These are phyloP conservation scores for Nigrospora oryzae DNA, from an alignment of 2,329 filamentous ascomycete genomes.

Conservation along the genomic window DNA sequence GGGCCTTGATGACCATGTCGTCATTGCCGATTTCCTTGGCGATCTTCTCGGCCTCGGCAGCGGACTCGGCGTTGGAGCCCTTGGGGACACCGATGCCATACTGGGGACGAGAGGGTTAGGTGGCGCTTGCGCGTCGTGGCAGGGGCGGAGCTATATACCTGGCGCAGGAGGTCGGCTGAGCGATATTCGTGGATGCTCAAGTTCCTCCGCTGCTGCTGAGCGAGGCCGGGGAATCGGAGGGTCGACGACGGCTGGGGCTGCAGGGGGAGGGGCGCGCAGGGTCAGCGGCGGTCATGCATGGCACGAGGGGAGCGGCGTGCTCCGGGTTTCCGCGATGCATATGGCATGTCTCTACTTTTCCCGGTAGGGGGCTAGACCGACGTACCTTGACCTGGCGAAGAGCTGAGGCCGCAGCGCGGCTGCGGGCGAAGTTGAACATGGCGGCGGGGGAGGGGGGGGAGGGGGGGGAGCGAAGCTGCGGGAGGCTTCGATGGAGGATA, in stretches of 20 bases:
- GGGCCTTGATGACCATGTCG: slow-evolving; percentile 99
- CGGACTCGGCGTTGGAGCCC: slow-evolving; percentile 74
- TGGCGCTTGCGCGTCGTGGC: too few relatives aligned
- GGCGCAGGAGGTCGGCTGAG: slow-evolving; percentile 80
- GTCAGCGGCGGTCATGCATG: too few relatives aligned
- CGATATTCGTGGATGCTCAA: slow-evolving; percentile 98
- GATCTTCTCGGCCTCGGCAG: slow-evolving; percentile 83
- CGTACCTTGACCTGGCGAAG: slow-evolving; percentile 70
- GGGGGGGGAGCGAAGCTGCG: too few relatives aligned
- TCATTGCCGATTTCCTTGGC: slow-evolving; percentile 87
- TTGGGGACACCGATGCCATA: slow-evolving; percentile 93
- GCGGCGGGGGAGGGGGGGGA: slow-evolving; percentile 2
- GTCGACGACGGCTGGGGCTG: slow-evolving; percentile 34
- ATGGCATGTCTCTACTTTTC: background rate
- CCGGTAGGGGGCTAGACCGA: slow-evolving; percentile 8
- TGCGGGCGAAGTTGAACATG: slow-evolving; percentile 87
- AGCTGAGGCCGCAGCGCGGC: slow-evolving; percentile 71
- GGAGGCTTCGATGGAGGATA: background rate
- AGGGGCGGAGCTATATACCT: slow-evolving; percentile 35
- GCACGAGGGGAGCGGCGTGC: too few relatives aligned
- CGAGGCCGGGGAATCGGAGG: slow-evolving; percentile 53
- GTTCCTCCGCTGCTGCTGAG: slow-evolving; percentile 73
- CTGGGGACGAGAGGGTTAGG: slow-evolving; percentile 35
- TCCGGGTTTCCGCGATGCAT: background rate
- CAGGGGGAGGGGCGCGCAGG: slow-evolving; percentile 11